Conservation (phyloP, 1,284 basidiomycete species). For the Cutaneotrichosporon sp. region DNA sequence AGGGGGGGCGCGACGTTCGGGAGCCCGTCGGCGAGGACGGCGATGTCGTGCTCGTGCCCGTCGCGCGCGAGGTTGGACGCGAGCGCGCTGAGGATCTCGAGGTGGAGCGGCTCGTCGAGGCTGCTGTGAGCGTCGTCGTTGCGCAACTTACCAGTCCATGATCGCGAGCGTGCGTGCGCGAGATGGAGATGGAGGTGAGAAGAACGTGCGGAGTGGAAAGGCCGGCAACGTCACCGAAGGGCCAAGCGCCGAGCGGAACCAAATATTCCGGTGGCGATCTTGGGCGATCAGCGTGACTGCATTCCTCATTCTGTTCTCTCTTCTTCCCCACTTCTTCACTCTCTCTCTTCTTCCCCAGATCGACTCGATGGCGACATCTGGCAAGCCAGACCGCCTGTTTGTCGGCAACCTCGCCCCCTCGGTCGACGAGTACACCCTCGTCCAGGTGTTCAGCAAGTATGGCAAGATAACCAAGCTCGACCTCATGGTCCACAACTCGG, state of each 20-base stretch:
- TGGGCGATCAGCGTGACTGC: neutral
- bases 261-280: neutral
- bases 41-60: constrained; percentile 14
- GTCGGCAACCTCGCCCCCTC: constrained; percentile 85
- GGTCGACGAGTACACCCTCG: constrained; percentile 88
- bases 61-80: constrained; percentile 22
- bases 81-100: constrained; percentile 49
- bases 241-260: neutral
- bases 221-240: neutral
- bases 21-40: constrained; percentile 32
- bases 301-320: neutral
- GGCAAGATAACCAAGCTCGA: constrained; percentile 91
- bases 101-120: constrained; percentile 50
- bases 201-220: neutral
- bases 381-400: constrained; percentile 65
- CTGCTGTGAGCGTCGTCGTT: too few relatives aligned
- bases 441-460: constrained; percentile 86
- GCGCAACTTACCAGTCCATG: constrained; percentile 49
- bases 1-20: constrained; percentile 19
- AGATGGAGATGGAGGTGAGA: neutral
- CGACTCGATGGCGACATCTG: constrained; percentile 15
- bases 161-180: neutral
- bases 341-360: neutral
- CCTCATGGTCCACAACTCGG: constrained; percentile 92
- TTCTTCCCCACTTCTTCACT: too few relatives aligned